Percentiles rank a stretch among this genome's conserved stretches.
Conservation (phyloP, 2,329 filamentous ascomycete genomes). For the Botrytis porri region DNA sequence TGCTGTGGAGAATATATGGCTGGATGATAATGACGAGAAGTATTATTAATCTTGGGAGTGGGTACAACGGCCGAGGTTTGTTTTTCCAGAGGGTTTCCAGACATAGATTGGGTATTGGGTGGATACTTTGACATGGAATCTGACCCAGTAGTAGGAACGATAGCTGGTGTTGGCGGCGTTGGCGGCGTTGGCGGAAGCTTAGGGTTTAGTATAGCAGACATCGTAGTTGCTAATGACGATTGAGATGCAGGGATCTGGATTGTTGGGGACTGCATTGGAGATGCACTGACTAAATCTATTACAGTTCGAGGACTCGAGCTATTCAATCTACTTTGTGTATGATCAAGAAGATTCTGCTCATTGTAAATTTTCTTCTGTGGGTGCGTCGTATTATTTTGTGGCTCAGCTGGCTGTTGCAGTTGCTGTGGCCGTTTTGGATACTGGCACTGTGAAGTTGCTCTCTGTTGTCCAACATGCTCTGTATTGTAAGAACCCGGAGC, state of each 20-base stretch:
- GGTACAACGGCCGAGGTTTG: neutral
- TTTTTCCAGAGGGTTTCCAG: neutral
- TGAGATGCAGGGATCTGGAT: neutral
- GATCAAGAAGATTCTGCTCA: neutral
- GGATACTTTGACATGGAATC: neutral
- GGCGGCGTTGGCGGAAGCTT: neutral
- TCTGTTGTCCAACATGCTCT: neutral
- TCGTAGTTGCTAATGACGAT: neutral
- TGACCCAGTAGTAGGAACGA: neutral
- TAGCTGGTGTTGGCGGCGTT: constrained; percentile 7
- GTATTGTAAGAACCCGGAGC: neutral
- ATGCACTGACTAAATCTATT: neutral
- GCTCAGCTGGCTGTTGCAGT: neutral
- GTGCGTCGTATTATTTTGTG: neutral
- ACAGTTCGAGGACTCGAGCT: neutral
- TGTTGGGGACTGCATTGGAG: neutral
- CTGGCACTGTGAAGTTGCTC: neutral
- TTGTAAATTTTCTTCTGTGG: neutral
- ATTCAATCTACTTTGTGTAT: neutral
- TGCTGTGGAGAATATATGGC: neutral
- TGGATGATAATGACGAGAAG: neutral
- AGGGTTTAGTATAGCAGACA: constrained; percentile 10
- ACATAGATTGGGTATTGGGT: neutral
- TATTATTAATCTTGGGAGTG: neutral
- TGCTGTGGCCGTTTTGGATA: neutral